Percentiles rank a stretch among this genome's conserved stretches.
phyloP scores from a whole-genome alignment of 2,329 filamentous ascomycete genomes.

The Arachnomyces sp. region DNA sequence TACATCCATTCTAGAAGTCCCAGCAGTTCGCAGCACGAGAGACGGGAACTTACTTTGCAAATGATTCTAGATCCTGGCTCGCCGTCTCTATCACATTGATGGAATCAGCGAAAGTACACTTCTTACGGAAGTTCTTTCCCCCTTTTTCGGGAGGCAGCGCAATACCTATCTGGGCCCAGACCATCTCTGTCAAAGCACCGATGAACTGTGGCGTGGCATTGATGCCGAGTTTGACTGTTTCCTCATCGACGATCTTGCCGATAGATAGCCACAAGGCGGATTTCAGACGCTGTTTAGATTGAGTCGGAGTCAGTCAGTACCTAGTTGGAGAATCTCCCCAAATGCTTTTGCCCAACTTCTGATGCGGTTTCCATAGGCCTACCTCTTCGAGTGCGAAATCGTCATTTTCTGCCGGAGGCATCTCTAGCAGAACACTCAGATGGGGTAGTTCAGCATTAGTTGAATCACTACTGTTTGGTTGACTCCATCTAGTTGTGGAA shows the following conservation, averaged over 20 bases:
- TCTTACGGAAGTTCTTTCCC: too few relatives aligned
- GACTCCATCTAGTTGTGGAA: too few relatives aligned
- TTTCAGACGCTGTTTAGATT: constrained; percentile 66
- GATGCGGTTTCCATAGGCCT: too few relatives aligned
- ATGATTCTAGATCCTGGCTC: constrained; percentile 56
- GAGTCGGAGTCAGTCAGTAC: too few relatives aligned
- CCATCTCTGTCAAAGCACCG: constrained; percentile 73
- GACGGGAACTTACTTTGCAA: constrained; percentile 44
- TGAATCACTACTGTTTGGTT: too few relatives aligned
- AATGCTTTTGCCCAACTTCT: too few relatives aligned
- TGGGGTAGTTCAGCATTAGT: constrained; percentile 10
- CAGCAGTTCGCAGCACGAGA: neutral
- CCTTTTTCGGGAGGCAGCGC: too few relatives aligned
- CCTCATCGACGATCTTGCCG: constrained; percentile 81
- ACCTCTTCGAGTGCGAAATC: constrained; percentile 29
- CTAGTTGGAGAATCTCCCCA: too few relatives aligned
- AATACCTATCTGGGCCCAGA: constrained; percentile 80
- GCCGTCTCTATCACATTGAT: constrained; percentile 38
- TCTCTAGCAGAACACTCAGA: constrained; percentile 3
- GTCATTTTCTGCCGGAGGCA: constrained; percentile 22
- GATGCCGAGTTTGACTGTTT: constrained; percentile 62
- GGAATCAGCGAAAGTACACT: too few relatives aligned
- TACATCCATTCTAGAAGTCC: neutral
- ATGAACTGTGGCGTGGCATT: constrained; percentile 93
- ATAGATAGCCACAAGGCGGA: constrained; percentile 77